Evolutionary conservation across 805 yeast species (phyloP).

Genomic region (Metschnikowia matae): DNA sequence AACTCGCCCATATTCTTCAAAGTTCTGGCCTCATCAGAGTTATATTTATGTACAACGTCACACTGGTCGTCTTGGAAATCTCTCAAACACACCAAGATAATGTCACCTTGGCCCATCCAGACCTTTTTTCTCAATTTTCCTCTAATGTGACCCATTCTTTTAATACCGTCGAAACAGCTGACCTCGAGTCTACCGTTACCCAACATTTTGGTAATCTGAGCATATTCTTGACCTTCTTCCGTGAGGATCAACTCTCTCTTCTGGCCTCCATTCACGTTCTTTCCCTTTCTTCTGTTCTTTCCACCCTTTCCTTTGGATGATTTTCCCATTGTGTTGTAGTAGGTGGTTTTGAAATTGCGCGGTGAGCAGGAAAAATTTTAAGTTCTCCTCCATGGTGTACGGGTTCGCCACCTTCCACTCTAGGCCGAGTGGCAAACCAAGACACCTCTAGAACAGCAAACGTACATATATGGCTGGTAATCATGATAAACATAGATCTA

Average conservation of each 20-base stretch:
- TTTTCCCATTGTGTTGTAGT: conserved; percentile 57
- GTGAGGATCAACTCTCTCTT: conserved; percentile 90
- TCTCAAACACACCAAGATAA: conserved; percentile 90
- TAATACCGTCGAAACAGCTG: conserved; percentile 87
- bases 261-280: conserved; percentile 85
- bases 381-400: not conserved
- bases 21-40: conserved; percentile 96
- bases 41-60: conserved; percentile 95
- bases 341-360: not conserved
- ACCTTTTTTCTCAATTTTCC: conserved; percentile 99
- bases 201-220: conserved; percentile 96
- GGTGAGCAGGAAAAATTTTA: conserved; percentile 3
- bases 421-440: not conserved
- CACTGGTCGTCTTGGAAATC: conserved; percentile 98
- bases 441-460: not conserved
- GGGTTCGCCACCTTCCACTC: not conserved
- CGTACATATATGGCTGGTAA: not conserved
- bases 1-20: conserved; percentile 93
- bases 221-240: conserved; percentile 98
- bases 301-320: conserved; percentile 80
- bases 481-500: not conserved
- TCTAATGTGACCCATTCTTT: conserved; percentile 96
- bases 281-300: conserved; percentile 96
- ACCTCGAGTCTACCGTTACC: conserved; percentile 98
- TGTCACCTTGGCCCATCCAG: conserved; percentile 99